Base-by-base conservation (phyloP, 495 filamentous ascomycete species). In the Podospora comata region DNA sequence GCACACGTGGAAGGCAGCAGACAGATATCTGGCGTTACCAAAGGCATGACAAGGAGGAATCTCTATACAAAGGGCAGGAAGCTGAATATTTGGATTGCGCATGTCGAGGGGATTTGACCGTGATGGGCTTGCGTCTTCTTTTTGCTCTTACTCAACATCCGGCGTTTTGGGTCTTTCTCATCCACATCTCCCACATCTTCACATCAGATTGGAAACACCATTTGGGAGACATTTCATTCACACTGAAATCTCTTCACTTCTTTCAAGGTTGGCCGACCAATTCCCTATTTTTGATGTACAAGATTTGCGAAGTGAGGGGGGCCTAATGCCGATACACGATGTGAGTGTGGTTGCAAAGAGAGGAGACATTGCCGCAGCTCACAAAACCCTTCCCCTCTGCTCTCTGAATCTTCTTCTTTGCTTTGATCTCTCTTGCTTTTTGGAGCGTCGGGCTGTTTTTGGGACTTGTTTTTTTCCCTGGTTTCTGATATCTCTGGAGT, bases 121-220 rank as follows among this genome's bases (percentile, higher is more conserved):
- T 66, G 56, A 18, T 65, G 18, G 62, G 32, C 54, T 66, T 65
- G 61, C 59, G 61, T 65, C 62, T 67, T 71, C 62, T 73, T 68
- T 68, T 73, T 69, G 62, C 44, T 62, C 23, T 64, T 23, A 62
- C 32, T 67, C 63, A 63, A 68, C 68, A 70, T 74, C 70, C 62
- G 75, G 75, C 74, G 74, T 79, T 79, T 75, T 68, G 73, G 67
- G 60, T 79, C 78, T 75, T 77, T 74, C 71, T 73, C 73, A 75
- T 76, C 71, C 73, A 64, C 67, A 70, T 65, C 76, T 79, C 78
- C 76, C 73, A 71, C 65, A 72, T 75, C 71, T 70, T 73, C n/a
- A 78, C 77, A 76, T 79, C 80, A 81, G 78, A 82, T 80, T 83
- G 80, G 79, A 76, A 16, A 80, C 67, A 78, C 77, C 81, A 80